Evolutionary conservation across 805 yeast species (phyloP).

Genomic region (Teunomyces kruisii): DNA sequence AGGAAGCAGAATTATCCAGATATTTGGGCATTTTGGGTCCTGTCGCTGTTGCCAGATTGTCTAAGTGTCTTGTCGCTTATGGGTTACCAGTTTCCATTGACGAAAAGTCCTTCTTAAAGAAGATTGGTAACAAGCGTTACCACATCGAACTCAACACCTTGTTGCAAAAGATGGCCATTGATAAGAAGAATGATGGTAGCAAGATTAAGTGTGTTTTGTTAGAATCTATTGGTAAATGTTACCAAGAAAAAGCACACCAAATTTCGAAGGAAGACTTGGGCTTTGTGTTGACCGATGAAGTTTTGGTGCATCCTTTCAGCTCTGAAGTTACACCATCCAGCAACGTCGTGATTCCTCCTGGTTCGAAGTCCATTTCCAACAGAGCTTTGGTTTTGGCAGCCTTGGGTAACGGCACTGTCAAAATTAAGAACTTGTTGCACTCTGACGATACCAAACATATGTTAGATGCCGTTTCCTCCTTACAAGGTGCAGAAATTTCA

Average conservation of each 20-base stretch:
- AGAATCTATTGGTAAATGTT: slow-evolving; percentile 83
- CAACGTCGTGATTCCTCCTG: slow-evolving; percentile 77
- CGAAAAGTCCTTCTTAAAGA: slow-evolving; percentile 65
- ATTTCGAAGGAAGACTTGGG: slow-evolving; percentile 80
- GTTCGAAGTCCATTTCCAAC: slow-evolving; percentile 95
- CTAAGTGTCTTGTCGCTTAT: slow-evolving; percentile 80
- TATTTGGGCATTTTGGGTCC: slow-evolving; percentile 86
- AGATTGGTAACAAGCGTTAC: slow-evolving; percentile 60
- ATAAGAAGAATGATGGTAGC: slow-evolving; percentile 93
- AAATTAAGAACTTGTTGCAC: slow-evolving; percentile 81
- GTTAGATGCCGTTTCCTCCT: slow-evolving; percentile 78
- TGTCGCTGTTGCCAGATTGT: slow-evolving; percentile 87
- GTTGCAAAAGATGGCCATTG: slow-evolving; percentile 86
- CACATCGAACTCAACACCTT: slow-evolving; percentile 74
- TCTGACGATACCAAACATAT: slow-evolving; percentile 96
- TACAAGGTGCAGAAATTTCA: slow-evolving; percentile 78
- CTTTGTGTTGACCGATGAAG: slow-evolving; percentile 80
- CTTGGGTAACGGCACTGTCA: slow-evolving; percentile 80
- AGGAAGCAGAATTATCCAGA: slow-evolving; percentile 94
- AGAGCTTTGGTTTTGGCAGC: slow-evolving; percentile 94
- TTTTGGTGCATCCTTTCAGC: slow-evolving; percentile 60
- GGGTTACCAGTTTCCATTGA: slow-evolving; percentile 78
- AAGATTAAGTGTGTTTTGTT: slow-evolving; percentile 84
- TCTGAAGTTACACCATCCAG: slow-evolving; percentile 30
- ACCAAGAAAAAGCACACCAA: slow-evolving; percentile 82